Conservation (phyloP, 768 basidiomycete species). For the Solioccasus polychromus region DNA sequence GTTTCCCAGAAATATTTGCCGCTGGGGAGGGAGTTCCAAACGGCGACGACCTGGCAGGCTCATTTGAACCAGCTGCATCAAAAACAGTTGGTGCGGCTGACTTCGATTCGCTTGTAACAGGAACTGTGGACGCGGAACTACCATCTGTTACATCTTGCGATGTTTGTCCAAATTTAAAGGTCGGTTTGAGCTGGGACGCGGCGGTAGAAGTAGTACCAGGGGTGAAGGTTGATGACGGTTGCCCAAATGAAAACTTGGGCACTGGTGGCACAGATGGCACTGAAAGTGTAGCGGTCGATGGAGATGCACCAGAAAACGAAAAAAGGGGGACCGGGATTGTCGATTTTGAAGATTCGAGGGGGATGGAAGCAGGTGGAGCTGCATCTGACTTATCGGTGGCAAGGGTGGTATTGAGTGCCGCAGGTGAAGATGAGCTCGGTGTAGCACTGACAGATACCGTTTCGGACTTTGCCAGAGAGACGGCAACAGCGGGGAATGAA, state of each 20-base stretch:
- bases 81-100: slow-evolving; percentile 22
- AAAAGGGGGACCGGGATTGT: slow-evolving; percentile 20
- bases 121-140: slow-evolving; percentile 8
- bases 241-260: slow-evolving; percentile 29
- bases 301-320: slow-evolving; percentile 18
- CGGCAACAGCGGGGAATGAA: slow-evolving; percentile 13
- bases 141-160: slow-evolving; percentile 25
- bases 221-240: slow-evolving; percentile 6
- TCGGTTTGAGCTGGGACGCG: slow-evolving; percentile 20
- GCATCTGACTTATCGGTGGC: slow-evolving; percentile 7
- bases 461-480: slow-evolving; percentile 10
- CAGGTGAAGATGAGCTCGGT: slow-evolving; percentile 2
- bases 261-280: slow-evolving; percentile 9
- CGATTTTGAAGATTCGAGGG: slow-evolving; percentile 2
- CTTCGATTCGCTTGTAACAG: slow-evolving; percentile 21
- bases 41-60: slow-evolving; percentile 23
- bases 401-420: slow-evolving; percentile 10
- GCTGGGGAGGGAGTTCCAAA: slow-evolving; percentile 12
- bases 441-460: slow-evolving; percentile 18
- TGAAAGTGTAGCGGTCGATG: slow-evolving; percentile 1
- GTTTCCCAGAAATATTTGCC: slow-evolving; percentile 16
- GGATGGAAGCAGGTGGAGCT: background rate
- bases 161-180: slow-evolving; percentile 20
- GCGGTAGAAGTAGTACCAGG: slow-evolving; percentile 7
- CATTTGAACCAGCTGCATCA: slow-evolving; percentile 17